Percentiles rank a stretch among this genome's conserved stretches.
These are phyloP conservation scores for Dryas alaskensis DNA, from an alignment of 306 rosid genomes.

Conservation along the genomic window DNA sequence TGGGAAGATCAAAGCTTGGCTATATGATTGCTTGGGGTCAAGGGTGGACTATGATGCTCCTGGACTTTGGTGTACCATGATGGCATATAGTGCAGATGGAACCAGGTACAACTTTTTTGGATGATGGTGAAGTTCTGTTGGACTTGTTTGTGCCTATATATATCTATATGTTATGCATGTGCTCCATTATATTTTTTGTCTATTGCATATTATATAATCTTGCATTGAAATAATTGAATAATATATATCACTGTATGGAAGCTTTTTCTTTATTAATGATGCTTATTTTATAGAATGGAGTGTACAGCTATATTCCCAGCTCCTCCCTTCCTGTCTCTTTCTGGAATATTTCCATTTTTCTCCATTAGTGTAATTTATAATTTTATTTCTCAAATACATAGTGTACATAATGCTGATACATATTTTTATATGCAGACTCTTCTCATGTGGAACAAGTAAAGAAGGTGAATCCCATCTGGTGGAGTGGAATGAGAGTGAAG, in stretches of 20 bases:
- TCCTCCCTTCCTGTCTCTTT: background rate
- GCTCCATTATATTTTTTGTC: background rate
- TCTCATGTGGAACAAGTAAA: conserved; percentile 48
- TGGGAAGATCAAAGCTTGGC: conserved; percentile 48
- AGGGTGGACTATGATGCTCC: conserved; percentile 50
- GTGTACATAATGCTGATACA: background rate
- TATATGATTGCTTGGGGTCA: conserved; percentile 43
- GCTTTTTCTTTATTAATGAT: background rate
- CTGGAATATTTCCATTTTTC: background rate
- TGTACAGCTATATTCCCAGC: background rate
- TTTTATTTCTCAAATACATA: conserved; percentile 2
- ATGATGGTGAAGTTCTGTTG: background rate
- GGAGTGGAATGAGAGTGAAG: conserved; percentile 53
- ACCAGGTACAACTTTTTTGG: conserved; percentile 31
- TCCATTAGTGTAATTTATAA: background rate
- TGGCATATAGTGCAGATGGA: conserved; percentile 51
- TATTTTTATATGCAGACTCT: conserved; percentile 29
- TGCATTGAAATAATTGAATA: background rate
- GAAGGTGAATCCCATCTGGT: conserved; percentile 50
- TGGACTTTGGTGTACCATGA: conserved; percentile 50
- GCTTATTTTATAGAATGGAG: background rate
- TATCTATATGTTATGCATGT: background rate
- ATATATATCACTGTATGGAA: background rate
- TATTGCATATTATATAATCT: background rate
- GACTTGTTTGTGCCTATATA: background rate